Evolutionary conservation across 768 basidiomycete species (phyloP).

Genomic region (Boletus coccyginus): DNA sequence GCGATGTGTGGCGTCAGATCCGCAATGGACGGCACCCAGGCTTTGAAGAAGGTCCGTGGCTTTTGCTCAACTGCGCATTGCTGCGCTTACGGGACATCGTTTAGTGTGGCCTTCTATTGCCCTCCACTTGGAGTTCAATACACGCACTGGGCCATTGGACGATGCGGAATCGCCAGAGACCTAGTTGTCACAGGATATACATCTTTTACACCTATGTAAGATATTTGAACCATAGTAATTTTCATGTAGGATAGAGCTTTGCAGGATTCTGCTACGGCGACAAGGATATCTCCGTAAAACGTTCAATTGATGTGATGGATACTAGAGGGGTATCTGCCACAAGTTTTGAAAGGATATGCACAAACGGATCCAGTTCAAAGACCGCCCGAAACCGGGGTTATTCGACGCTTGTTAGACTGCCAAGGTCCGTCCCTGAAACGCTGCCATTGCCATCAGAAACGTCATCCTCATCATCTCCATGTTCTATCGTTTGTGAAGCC

Average conservation of each 20-base stretch:
- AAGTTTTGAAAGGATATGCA: conserved; percentile 1
- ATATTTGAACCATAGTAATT: conserved; percentile 10
- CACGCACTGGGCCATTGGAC: conserved; percentile 28
- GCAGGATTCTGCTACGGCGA: neutral
- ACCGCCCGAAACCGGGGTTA: conserved; percentile 16
- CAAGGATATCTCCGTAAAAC: conserved; percentile 1
- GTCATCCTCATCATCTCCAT: conserved; percentile 20
- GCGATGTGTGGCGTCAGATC: conserved; percentile 81
- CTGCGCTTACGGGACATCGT: conserved; percentile 9
- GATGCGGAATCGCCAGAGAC: conserved; percentile 21
- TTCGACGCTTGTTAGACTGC: conserved; percentile 53
- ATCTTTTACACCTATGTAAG: neutral
- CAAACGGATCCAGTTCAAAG: conserved; percentile 1
- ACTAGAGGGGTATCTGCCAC: neutral
- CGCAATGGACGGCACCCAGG: conserved; percentile 80
- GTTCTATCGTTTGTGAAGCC: conserved; percentile 11
- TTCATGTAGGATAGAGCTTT: conserved; percentile 4
- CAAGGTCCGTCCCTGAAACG: conserved; percentile 40
- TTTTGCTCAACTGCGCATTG: neutral
- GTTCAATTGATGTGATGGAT: neutral
- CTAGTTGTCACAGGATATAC: conserved; percentile 2
- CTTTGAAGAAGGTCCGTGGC: conserved; percentile 72
- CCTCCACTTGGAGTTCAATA: conserved; percentile 58
- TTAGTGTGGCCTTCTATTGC: conserved; percentile 69
- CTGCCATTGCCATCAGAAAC: conserved; percentile 39